Evolutionary conservation across 305 asterid species (phyloP), one percentile per base, ranked within the genome.

Genomic region (Euphrasia arctica): DNA sequence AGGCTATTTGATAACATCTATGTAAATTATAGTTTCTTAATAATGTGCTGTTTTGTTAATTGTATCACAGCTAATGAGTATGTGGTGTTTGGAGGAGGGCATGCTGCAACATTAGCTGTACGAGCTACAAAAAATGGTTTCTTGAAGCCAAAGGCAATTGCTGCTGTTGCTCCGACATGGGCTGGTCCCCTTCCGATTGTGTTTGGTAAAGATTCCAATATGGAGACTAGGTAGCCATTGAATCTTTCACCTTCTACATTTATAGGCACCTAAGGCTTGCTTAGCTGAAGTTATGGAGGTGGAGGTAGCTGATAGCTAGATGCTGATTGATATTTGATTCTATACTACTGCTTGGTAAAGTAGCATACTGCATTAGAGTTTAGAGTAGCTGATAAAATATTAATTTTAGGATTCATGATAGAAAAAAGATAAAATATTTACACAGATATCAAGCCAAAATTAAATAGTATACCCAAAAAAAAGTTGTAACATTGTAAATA

Each of bases 161-260:
- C 97, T 72, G 92, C 95, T 61, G 77, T 92, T 74, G 97, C 98
- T 36, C 98, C 98, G 45, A 89, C 98, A 65, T 92, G 98, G 98
- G 92, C 96, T 11, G 98, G 97, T 45, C 98, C 97, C 61, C 97
- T 92, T 74, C 97, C 97, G 31, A 87, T 89, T 28, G 97, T 87
- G 45, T 92, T 92, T 69, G 96, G 98, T 52, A 77, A 77, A 80
- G 98, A 89, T 76, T 80, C 97, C 58, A 84, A 64, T 59, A 92
- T 89, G 97, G 98, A 87, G 69, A 73, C 93, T 47, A 85, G 98
- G 98, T 92, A 80, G 0, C 13, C 8, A 28, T 62, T 13, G 9
- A 25, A 59, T 45, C 55, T 43, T 52, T 31, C 32, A 6, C 49
- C 50, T 50, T 58, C 43, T 14, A 4, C 58, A 48, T 65, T 54